These are phyloP conservation scores for Coemansia sp. DNA, from an alignment of 192 early-diverging fungal species.

Conservation along the genomic window DNA sequence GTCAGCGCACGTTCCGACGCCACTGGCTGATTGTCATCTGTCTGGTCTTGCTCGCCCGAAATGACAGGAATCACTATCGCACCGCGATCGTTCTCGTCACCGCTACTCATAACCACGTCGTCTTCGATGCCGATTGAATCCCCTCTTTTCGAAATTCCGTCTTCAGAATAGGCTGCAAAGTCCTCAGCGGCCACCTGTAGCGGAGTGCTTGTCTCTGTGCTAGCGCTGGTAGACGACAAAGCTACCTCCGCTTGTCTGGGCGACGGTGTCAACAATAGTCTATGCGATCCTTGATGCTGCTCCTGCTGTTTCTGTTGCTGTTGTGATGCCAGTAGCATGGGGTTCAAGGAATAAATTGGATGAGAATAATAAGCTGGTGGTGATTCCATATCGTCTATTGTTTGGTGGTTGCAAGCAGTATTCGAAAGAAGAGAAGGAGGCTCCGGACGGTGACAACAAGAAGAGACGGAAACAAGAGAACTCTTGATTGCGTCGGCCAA, in stretches of 20 bases:
- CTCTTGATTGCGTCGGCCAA: not conserved
- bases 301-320: not conserved
- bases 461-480: constrained; percentile 1
- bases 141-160: no score
- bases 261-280: not conserved
- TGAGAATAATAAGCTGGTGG: not conserved
- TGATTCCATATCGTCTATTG: constrained; percentile 8
- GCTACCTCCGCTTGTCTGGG: not conserved
- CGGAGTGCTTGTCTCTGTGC: not conserved
- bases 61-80: not conserved
- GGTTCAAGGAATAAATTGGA: constrained; percentile 1
- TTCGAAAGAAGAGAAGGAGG: constrained; percentile 1
- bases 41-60: not conserved
- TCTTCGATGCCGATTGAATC: not conserved
- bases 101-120: constrained; percentile 6
- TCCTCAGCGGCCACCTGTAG: not conserved
- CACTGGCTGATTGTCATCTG: constrained; percentile 3
- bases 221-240: not conserved
- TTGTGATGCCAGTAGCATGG: not conserved
- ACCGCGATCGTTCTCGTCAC: not conserved
- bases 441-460: not conserved
- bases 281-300: not conserved
- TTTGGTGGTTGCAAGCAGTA: constrained; percentile 7
- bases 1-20: constrained; percentile 12
- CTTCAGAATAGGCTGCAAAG: no score